Conservation (phyloP, 176 grass and related monocot species). For the Lolium perenne region DNA sequence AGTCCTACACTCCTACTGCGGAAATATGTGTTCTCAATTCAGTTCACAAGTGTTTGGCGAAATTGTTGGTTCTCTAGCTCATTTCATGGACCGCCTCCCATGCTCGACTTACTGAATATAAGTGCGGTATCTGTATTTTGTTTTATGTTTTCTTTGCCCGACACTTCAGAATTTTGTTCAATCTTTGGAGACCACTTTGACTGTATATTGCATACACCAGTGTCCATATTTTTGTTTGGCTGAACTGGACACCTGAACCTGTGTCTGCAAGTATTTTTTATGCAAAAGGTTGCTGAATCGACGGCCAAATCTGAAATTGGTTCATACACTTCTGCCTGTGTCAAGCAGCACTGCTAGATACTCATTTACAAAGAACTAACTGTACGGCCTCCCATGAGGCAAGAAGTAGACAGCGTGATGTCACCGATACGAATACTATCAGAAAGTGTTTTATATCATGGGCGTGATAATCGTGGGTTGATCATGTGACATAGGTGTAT, state of each 20-base stretch:
- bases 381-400: background rate
- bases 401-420: conserved; percentile 4
- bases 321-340: background rate
- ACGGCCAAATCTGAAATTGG: background rate
- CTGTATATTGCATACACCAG: background rate
- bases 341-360: background rate
- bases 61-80: background rate
- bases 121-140: background rate
- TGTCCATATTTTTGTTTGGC: background rate
- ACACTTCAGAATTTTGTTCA: background rate
- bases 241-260: background rate
- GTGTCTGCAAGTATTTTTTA: background rate
- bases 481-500: background rate
- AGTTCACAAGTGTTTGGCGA: background rate
- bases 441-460: conserved; percentile 10
- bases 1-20: background rate
- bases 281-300: background rate
- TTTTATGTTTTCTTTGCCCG: background rate
- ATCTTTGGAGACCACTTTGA: background rate
- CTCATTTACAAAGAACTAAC: background rate
- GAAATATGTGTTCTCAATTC: background rate
- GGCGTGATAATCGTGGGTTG: conserved; percentile 13
- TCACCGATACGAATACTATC: background rate
- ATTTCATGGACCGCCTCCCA: background rate
- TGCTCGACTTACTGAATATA: too few species aligned